These are phyloP conservation scores for Trichoderma semiorbis DNA, from an alignment of 2,329 filamentous ascomycete species.

Conservation along the genomic window DNA sequence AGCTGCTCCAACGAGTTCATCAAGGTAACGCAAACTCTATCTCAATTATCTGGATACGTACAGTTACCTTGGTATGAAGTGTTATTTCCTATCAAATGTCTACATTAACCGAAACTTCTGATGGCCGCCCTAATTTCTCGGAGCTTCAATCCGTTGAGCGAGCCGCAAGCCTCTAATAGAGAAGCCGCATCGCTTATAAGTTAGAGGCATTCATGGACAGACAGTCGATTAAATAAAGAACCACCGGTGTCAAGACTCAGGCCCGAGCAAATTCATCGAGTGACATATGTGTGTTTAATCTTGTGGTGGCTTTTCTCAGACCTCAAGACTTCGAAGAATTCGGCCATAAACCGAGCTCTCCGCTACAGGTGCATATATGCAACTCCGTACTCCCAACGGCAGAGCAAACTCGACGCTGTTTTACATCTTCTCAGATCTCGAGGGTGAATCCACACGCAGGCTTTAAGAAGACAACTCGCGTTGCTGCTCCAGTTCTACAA, in stretches of 20 bases:
- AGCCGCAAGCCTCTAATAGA: background rate
- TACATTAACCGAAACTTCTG: background rate
- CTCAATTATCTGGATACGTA: background rate
- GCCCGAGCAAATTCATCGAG: background rate
- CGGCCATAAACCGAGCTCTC: background rate
- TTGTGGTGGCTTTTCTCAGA: background rate
- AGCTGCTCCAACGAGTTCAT: background rate
- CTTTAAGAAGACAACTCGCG: background rate
- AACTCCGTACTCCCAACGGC: constrained; percentile 39
- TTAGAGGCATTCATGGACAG: background rate
- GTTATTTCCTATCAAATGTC: background rate
- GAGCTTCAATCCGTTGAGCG: background rate
- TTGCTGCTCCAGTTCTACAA: background rate
- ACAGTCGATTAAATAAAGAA: background rate
- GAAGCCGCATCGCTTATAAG: background rate
- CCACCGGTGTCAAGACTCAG: too few relatives aligned
- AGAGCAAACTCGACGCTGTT: constrained; percentile 53
- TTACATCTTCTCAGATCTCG: constrained; percentile 50
- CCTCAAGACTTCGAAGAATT: background rate
- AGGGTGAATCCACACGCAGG: constrained; percentile 48
- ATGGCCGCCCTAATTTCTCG: background rate
- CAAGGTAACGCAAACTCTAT: background rate
- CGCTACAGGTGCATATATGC: background rate
- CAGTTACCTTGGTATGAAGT: background rate
- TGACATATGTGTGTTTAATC: background rate